Base-by-base conservation (phyloP, 164 flowering plant genomes). In the Magnolia sinica region DNA sequence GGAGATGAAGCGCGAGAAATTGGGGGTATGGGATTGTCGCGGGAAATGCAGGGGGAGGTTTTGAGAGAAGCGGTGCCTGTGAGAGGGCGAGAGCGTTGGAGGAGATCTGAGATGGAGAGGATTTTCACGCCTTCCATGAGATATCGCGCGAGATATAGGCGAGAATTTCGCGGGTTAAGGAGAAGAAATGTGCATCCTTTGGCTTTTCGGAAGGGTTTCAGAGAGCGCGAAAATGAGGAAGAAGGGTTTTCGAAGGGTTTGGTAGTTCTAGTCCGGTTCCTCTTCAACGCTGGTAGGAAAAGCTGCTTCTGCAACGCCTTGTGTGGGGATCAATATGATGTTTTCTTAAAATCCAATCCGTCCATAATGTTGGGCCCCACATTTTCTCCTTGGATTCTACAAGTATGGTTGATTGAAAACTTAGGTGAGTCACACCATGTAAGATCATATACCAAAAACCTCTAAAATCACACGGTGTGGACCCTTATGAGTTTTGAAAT, bases 41-140 rank as follows among this genome's bases (percentile, higher is more conserved):
- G 78, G 61, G 23, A 79, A 68, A 20, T 64, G 10, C 37, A 18
- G 58, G 81, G 31, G 29, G 75, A 23, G 45, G 59, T 50, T 63
- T 24, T 11, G 74, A 88, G 83, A 61, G 88, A 86, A 9, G 79
- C 81, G 1, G 97, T 72, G 55, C 85, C 97, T 68, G 94, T 86
- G 70, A 88, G 79, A 16, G 92, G 89, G 9, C 82, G 88, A 61
- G 83, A 82, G n/a, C 78, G 83, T 31, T 72, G 85, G 82, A 91
- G 76, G 71, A 93, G 90, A 20, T 91, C 90, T 1, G 90, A 73
- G 76, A 95, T 63, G 2, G 86, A 76, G 81, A 89, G 55, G 64
- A 81, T 72, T 71, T 29, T 66, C 64, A 52, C 22, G 13, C 22
- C 50, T n/a, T 75, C 77, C 72, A 74, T 74, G 76, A 10, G 14